Base-by-base conservation (phyloP, 768 basidiomycete genomes). In the Termitomyces sp. region DNA sequence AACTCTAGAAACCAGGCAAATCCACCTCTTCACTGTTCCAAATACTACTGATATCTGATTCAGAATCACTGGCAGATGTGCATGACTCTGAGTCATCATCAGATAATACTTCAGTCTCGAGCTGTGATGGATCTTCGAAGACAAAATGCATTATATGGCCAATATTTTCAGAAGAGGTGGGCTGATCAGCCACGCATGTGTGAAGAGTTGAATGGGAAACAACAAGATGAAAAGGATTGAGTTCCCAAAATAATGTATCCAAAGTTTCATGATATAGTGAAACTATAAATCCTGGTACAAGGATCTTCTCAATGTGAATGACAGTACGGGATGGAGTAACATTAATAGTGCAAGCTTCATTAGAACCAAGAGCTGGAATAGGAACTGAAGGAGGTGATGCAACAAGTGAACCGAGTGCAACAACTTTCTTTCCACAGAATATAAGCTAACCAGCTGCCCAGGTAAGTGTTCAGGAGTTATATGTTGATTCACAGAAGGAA, bases 361-460 rank as follows among this genome's bases (percentile, higher is more conserved):
- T 28, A 28, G 33, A 33, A 36, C 33, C 33, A 7, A 48, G 7
- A n/a, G 28, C 7, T 42, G 56, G 24, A 32, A 57, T n/a, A 18
- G n/a, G 33, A 33, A 57, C 18, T 7, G 40, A 28, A 16, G 22
- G 3, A 9, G 28, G 28, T 12, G 33, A 38, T 45, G 32, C 7
- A 32, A 52, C 22, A 16, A 59, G 36, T 7, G 50, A 59, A n/a
- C 58, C 39, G 7, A 50, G 50, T 16, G 58, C 58, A 28, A 59
- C 49, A 42, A 44, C 5, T 11, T 59, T 42, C 16, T 59, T 59
- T 4, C 58, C 39, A 2, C n/a, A n/a, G 49, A 59, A 32, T 59
- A 52, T 7, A 59, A 33, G 39, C 39, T 59, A 12, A 59, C 49
- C 8, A 59, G 50, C 39, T 59, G 58, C 7, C 50, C 50, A 59